Evolutionary conservation across 768 basidiomycete species (phyloP).

Genomic region (Termitomyces sp.): DNA sequence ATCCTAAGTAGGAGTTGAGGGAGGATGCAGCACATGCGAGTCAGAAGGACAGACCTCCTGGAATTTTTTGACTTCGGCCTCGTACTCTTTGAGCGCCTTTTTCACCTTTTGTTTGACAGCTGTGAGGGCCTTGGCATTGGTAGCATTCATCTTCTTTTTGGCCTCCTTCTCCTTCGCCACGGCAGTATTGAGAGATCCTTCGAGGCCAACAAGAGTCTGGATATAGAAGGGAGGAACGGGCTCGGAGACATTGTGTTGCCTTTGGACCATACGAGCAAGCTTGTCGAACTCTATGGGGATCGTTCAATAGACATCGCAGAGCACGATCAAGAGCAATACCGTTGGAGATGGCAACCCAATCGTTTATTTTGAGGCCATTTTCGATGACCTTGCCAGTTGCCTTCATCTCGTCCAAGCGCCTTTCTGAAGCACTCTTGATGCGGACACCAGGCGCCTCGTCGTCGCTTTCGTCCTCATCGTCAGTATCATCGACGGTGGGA

Average conservation of each 20-base stretch:
- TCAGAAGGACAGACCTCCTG: slow-evolving; percentile 55
- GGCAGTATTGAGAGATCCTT: slow-evolving; percentile 69
- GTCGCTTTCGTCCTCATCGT: slow-evolving; percentile 45
- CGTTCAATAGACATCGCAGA: neutral
- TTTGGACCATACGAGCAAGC: slow-evolving; percentile 83
- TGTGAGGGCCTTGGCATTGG: slow-evolving; percentile 90
- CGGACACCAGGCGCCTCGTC: slow-evolving; percentile 72
- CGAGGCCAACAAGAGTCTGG: slow-evolving; percentile 71
- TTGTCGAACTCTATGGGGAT: slow-evolving; percentile 85
- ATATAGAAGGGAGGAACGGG: slow-evolving; percentile 86
- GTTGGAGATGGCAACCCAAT: slow-evolving; percentile 90
- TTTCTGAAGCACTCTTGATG: slow-evolving; percentile 89
- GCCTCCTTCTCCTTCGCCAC: slow-evolving; percentile 86
- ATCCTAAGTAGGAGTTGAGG: slow-evolving; percentile 51
- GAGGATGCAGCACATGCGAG: neutral
- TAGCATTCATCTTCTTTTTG: slow-evolving; percentile 96
- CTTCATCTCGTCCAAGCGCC: slow-evolving; percentile 94
- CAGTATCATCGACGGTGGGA: slow-evolving; percentile 35
- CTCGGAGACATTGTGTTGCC: slow-evolving; percentile 82
- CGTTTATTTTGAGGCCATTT: slow-evolving; percentile 93
- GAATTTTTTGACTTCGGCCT: slow-evolving; percentile 75
- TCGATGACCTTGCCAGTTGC: slow-evolving; percentile 87
- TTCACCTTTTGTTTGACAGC: slow-evolving; percentile 98
- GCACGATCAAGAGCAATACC: slow-evolving; percentile 43
- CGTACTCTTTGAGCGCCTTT: slow-evolving; percentile 88